Conservation (phyloP, 2,329 filamentous ascomycete species). For the Calonectria ilicicola region DNA sequence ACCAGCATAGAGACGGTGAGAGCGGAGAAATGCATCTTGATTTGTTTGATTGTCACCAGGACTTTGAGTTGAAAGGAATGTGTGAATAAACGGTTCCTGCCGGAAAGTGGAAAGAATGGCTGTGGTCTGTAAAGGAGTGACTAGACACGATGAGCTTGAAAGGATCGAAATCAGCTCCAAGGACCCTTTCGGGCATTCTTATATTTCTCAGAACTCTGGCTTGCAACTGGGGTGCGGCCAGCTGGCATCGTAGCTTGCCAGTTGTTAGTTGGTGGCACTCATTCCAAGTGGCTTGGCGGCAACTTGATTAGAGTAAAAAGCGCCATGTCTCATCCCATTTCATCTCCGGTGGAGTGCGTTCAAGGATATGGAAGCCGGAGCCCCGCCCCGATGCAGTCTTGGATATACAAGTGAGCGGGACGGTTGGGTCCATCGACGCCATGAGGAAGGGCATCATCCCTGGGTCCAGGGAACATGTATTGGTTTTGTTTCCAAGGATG, state of each 20-base stretch:
- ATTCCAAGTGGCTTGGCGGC: not conserved
- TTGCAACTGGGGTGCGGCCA: not conserved
- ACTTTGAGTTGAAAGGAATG: slow-evolving; percentile 7
- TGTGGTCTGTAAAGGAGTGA: slow-evolving; percentile 20
- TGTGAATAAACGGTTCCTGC: slow-evolving; percentile 25
- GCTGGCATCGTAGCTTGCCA: not conserved
- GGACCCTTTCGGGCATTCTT: not conserved
- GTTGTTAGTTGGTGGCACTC: not conserved
- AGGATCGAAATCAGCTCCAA: not conserved
- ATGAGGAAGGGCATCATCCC: not conserved
- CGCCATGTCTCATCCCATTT: slow-evolving; percentile 19
- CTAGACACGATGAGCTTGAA: slow-evolving; percentile 20
- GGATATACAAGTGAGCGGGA: not conserved
- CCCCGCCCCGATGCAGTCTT: not conserved
- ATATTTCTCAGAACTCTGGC: not conserved
- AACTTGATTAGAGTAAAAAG: slow-evolving; percentile 6
- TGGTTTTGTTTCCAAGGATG: too few relatives aligned
- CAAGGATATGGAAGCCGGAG: not conserved
- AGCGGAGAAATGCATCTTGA: slow-evolving; percentile 26
- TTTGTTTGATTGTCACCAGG: slow-evolving; percentile 14
- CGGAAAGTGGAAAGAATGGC: slow-evolving; percentile 7
- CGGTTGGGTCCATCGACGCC: not conserved
- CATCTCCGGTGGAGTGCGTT: slow-evolving; percentile 1
- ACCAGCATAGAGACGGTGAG: slow-evolving; percentile 19
- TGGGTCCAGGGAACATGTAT: too few relatives aligned